Conservation (phyloP, 495 filamentous ascomycete genomes). For the Lophiotrema nucula region DNA sequence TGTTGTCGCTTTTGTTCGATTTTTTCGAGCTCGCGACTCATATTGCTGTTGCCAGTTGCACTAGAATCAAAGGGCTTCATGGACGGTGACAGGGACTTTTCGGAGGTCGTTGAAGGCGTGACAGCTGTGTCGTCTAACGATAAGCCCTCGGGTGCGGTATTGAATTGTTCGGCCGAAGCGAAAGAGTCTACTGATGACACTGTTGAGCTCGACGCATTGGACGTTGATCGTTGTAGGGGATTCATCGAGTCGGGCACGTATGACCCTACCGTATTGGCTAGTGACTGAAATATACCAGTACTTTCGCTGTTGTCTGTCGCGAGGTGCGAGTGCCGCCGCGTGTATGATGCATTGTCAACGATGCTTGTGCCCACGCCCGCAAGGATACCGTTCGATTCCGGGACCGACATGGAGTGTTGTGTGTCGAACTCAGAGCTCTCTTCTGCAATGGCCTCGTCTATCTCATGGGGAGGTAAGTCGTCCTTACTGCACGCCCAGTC, state of each 20-base stretch:
- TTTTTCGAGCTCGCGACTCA: slow-evolving; percentile 71
- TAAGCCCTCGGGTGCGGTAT: slow-evolving; percentile 19
- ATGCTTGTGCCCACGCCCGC: slow-evolving; percentile 32
- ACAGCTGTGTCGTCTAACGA: neutral
- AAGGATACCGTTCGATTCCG: slow-evolving; percentile 29
- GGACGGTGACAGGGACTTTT: slow-evolving; percentile 36
- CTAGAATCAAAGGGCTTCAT: too few relatives aligned
- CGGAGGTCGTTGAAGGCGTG: slow-evolving; percentile 9
- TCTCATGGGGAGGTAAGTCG: slow-evolving; percentile 43
- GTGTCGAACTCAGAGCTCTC: slow-evolving; percentile 25
- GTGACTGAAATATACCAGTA: slow-evolving; percentile 8
- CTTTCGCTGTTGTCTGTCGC: neutral
- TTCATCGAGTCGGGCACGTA: slow-evolving; percentile 20
- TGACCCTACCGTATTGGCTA: slow-evolving; percentile 10
- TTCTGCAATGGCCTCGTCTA: slow-evolving; percentile 30
- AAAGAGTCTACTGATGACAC: slow-evolving; percentile 37
- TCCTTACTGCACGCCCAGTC: slow-evolving; percentile 72
- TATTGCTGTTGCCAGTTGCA: slow-evolving; percentile 44
- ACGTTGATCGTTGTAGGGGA: slow-evolving; percentile 18
- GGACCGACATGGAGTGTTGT: slow-evolving; percentile 15
- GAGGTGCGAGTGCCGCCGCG: slow-evolving; percentile 6
- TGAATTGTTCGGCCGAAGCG: slow-evolving; percentile 40
- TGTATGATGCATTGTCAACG: slow-evolving; percentile 13
- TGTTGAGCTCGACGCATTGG: slow-evolving; percentile 16
- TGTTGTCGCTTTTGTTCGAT: slow-evolving; percentile 68